phyloP scores from a whole-genome alignment of 208 protist genomes.

The Acanthamoeba castellanii region DNA sequence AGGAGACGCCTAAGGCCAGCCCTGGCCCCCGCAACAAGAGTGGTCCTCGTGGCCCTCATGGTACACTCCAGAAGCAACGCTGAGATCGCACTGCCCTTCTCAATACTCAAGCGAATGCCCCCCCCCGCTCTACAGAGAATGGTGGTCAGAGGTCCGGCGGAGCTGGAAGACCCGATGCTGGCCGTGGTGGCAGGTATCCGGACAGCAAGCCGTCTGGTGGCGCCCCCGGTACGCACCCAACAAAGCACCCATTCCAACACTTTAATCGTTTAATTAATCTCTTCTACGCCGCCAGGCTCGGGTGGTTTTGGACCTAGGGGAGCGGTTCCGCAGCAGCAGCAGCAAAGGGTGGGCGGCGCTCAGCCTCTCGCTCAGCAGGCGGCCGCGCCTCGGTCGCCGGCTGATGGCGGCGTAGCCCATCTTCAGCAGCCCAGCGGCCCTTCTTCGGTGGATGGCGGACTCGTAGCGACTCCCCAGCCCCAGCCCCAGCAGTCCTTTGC shows the following conservation, averaged over 20 bases:
- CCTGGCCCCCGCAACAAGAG: not conserved
- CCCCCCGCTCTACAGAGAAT: not conserved
- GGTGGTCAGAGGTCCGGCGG: not conserved
- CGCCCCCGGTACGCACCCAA: not conserved
- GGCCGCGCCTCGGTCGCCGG: not conserved
- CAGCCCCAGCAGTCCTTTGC: not conserved
- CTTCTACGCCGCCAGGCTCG: not conserved
- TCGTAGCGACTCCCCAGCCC: not conserved
- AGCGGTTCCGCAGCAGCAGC: not conserved
- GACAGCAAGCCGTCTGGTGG: not conserved
- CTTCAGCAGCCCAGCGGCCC: not conserved
- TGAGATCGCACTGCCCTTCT: not conserved
- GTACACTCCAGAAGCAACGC: not conserved
- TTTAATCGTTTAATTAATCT: not conserved
- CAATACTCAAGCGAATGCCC: not conserved
- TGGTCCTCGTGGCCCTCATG: not conserved
- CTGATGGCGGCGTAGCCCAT: not conserved
- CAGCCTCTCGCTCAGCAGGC: not conserved
- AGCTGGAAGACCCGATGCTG: not conserved
- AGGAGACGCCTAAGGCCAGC: slow-evolving; percentile 29
- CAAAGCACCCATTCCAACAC: not conserved
- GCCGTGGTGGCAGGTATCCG: not conserved
- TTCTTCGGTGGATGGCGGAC: not conserved
- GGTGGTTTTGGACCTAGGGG: not conserved
- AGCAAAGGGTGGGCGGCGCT: not conserved